Evolutionary conservation across 2,329 filamentous ascomycete species (phyloP).

Genomic region (Byssothecium circinans): DNA sequence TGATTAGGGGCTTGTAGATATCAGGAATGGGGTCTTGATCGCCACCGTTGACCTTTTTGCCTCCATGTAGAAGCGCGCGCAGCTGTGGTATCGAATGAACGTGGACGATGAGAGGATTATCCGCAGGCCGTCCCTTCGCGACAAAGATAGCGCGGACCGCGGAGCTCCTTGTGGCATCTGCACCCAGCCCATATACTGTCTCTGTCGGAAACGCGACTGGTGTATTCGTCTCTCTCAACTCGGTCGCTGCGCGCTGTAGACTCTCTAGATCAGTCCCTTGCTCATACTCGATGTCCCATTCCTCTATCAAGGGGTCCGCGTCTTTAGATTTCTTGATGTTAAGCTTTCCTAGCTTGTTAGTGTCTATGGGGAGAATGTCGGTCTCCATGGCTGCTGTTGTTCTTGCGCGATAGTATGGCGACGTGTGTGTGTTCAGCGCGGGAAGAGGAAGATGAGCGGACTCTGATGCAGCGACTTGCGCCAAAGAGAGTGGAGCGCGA

Average conservation of each 20-base stretch:
- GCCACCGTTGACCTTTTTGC: background rate
- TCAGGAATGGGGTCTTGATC: constrained; percentile 60
- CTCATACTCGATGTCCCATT: constrained; percentile 39
- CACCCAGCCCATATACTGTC: constrained; percentile 96
- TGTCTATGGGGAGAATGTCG: constrained; percentile 45
- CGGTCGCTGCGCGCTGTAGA: constrained; percentile 66
- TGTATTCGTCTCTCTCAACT: constrained; percentile 65
- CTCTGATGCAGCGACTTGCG: constrained; percentile 27
- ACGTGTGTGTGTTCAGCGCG: constrained; percentile 23
- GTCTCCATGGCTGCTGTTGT: constrained; percentile 39
- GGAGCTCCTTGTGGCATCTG: constrained; percentile 82
- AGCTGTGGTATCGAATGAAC: constrained; percentile 80
- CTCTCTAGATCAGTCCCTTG: constrained; percentile 51
- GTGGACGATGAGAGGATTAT: constrained; percentile 96
- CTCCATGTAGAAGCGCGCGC: constrained; percentile 57
- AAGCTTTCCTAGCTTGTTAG: constrained; percentile 44
- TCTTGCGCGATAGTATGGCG: constrained; percentile 4
- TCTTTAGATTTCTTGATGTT: constrained; percentile 30
- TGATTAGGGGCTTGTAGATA: constrained; percentile 77
- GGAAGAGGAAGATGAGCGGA: constrained; percentile 14
- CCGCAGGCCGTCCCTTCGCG: constrained; percentile 85
- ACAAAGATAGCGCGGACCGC: constrained; percentile 91
- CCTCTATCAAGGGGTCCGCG: constrained; percentile 33
- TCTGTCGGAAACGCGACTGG: constrained; percentile 97
- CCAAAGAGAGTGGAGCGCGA: constrained; percentile 25